Evolutionary conservation across 192 early-diverging fungal genomes (phyloP), one percentile per base, ranked within the genome.

Genomic region (Powellomyces hirtus): DNA sequence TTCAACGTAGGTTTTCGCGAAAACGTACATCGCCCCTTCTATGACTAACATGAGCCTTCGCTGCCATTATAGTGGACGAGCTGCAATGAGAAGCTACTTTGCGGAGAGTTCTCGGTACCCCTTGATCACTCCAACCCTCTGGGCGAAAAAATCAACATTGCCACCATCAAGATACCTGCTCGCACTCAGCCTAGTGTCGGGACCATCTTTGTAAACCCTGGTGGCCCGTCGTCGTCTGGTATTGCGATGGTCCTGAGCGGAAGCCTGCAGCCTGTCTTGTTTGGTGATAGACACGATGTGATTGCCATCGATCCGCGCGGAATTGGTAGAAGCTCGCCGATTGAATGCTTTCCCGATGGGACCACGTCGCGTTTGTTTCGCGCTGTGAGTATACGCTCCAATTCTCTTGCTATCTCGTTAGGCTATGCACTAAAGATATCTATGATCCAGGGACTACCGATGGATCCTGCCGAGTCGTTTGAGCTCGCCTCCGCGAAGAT

Each of bases 261-360:
- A 20, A 24, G 20, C n/a, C 50, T 79, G 29, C 45, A 46, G 45
- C 14, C 22, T 11, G 40, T 73, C 36, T 40, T 60, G 34, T 66
- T 59, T 45, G 68, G 70, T 20, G 22, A 46, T n/a, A n/a, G n/a
- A n/a, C 69, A 73, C 62, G 75, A 79, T 55, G 34, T 72, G 11
- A 53, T 82, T 57, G 68, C 64, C 11, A 75, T 71, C 51, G 80
- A 82, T 42, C 80, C 80, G 6, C 51, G 80, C 42, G 80, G 80
- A 36, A 59, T 77, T 20, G 76, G 71, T 6, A 24, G 64, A 22
- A 67, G 57, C 46, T 22, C 31, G 10, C 50, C 77, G 7, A 27
- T 81, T 24, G 22, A 27, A 2, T 74, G 72, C 65, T 68, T 53
- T 38, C 29, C 67, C n/a, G 26, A 42, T n/a, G 6, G 34, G 50